Evolutionary conservation across 106 monocot species (phyloP).

Genomic region (Hemerocallis citrina): DNA sequence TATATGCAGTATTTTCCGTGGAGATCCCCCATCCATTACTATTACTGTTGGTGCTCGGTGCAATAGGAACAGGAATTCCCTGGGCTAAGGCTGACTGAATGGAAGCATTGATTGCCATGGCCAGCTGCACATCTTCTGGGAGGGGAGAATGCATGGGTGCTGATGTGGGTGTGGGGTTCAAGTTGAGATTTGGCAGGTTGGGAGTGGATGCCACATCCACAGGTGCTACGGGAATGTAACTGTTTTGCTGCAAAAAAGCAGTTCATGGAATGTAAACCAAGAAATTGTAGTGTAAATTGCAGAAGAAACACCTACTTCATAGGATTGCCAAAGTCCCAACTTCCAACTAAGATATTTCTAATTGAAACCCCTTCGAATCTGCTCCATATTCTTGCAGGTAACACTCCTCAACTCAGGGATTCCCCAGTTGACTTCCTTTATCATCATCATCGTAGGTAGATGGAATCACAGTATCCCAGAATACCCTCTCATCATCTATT

Average conservation of each 20-base stretch:
- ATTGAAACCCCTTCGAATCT: too few species aligned
- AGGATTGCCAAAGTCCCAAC: too few species aligned
- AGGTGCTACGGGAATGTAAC: conserved; percentile 12
- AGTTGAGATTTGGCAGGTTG: background rate
- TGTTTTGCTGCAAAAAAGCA: conserved; percentile 12
- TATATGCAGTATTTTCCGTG: conserved; percentile 17
- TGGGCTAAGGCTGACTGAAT: conserved; percentile 70
- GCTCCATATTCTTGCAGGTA: too few species aligned
- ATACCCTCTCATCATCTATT: too few species aligned
- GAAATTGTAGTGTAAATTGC: background rate
- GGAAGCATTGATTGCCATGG: conserved; percentile 78
- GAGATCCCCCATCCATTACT: conserved; percentile 35
- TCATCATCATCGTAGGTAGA: too few species aligned
- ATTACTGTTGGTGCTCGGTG: background rate
- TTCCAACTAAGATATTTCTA: too few species aligned
- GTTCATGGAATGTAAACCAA: background rate
- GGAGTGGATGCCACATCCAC: conserved; percentile 6
- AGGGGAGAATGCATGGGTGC: conserved; percentile 2
- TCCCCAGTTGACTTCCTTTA: too few species aligned
- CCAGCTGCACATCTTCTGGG: conserved; percentile 51
- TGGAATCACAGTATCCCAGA: too few species aligned
- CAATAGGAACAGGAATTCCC: conserved; percentile 29
- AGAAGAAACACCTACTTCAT: too few species aligned
- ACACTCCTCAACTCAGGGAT: too few species aligned
- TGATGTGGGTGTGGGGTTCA: background rate